A percentile compares a stretch with the other conserved stretches of the same genome.
Evolutionary conservation across 106 monocot species (phyloP).

Genomic region (Allium fistulosum): DNA sequence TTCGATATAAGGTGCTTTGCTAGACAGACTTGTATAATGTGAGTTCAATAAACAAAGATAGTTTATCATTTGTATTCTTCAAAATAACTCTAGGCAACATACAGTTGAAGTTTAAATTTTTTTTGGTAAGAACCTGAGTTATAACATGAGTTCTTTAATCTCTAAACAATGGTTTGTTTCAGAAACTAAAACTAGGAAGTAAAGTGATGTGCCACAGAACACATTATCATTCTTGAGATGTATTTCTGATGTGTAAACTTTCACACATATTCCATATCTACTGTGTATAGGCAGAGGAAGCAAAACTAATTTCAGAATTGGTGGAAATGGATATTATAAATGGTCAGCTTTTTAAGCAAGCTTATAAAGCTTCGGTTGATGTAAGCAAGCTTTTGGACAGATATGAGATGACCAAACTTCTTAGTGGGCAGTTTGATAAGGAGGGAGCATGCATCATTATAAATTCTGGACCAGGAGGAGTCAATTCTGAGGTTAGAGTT

Average conservation of each 20-base stretch:
- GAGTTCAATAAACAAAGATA: conserved; percentile 13
- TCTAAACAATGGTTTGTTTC: too few relatives aligned
- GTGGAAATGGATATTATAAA: conserved; percentile 73
- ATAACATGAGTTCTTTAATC: too few relatives aligned
- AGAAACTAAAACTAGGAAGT: too few relatives aligned
- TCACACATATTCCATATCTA: too few relatives aligned
- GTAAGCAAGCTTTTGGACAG: conserved; percentile 50
- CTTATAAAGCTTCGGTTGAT: conserved; percentile 57
- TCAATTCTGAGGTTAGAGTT: conserved; percentile 49
- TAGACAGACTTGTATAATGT: conserved; percentile 29
- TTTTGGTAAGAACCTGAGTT: too few relatives aligned
- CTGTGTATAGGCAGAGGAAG: conserved; percentile 69
- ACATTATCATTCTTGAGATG: neutral
- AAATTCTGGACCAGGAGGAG: conserved; percentile 37
- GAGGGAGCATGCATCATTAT: conserved; percentile 73
- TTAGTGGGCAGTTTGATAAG: conserved; percentile 64
- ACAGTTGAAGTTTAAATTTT: too few relatives aligned
- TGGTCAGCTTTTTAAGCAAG: conserved; percentile 62
- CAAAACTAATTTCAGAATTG: conserved; percentile 61
- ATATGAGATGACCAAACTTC: conserved; percentile 64
- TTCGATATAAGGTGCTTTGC: conserved; percentile 80
- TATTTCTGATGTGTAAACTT: neutral
- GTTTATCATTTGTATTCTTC: too few relatives aligned
- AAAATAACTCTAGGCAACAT: too few relatives aligned
- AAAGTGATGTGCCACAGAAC: too few relatives aligned